Conservation (phyloP, 2,329 filamentous ascomycete genomes). For the Colletotrichum destructivum region DNA sequence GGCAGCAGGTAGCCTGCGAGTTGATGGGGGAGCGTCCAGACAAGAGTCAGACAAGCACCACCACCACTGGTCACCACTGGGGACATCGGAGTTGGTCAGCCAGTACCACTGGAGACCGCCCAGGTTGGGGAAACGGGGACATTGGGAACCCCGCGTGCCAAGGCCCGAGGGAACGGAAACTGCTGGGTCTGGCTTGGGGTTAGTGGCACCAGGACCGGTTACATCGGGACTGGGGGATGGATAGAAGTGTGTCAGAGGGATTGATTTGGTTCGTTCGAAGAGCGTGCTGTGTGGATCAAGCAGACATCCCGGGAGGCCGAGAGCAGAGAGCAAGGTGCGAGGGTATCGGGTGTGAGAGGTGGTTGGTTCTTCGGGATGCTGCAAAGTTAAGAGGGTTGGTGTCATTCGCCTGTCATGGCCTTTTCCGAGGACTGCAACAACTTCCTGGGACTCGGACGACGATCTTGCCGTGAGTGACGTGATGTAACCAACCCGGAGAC, state of each 20-base stretch:
- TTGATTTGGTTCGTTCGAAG: conserved; percentile 29
- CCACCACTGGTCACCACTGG: conserved; percentile 13
- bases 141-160: conserved; percentile 41
- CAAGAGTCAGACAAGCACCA: conserved; percentile 4
- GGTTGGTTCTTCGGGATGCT: not conserved
- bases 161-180: conserved; percentile 41
- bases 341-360: not conserved
- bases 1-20: conserved; percentile 14
- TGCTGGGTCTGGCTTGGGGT: conserved; percentile 34
- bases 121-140: conserved; percentile 14
- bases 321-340: conserved; percentile 1
- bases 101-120: not conserved
- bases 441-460: not conserved
- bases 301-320: not conserved
- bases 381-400: not conserved
- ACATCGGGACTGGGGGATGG: conserved; percentile 27
- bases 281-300: conserved; percentile 28
- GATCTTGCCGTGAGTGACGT: not conserved
- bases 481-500: not conserved
- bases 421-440: conserved; percentile 13
- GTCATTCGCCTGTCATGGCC: not conserved
- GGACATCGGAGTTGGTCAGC: conserved; percentile 36
- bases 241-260: conserved; percentile 15
- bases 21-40: not conserved
- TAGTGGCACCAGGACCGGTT: conserved; percentile 11